phyloP scores from a whole-genome alignment of 768 basidiomycete species.

The Lactifluus subvellereus region DNA sequence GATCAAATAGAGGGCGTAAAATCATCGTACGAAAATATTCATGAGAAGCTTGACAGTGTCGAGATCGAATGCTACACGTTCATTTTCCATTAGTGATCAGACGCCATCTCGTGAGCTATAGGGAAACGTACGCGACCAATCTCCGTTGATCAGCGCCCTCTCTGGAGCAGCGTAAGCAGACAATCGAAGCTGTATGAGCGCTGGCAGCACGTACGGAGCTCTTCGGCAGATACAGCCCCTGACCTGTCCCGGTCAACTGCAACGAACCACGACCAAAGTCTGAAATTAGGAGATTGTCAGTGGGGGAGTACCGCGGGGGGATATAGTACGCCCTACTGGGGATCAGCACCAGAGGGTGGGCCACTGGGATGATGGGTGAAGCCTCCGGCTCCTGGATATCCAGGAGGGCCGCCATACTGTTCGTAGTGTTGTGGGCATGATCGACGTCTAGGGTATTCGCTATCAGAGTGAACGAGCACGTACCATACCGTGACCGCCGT shows the following conservation, averaged over 20 bases:
- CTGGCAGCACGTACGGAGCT: conserved; percentile 51
- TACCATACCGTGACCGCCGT: conserved; percentile 10
- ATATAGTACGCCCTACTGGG: conserved; percentile 43
- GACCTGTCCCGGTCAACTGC: conserved; percentile 67
- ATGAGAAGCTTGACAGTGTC: conserved; percentile 85
- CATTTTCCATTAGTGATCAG: not conserved
- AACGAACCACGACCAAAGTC: conserved; percentile 69
- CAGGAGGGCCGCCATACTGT: not conserved
- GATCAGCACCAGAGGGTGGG: conserved; percentile 65
- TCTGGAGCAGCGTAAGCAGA: conserved; percentile 28
- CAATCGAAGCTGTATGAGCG: not conserved
- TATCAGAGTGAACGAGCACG: not conserved
- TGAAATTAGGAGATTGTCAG: conserved; percentile 27
- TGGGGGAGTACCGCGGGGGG: not conserved
- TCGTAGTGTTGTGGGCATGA: not conserved
- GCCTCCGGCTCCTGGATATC: conserved; percentile 32
- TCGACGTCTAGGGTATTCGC: not conserved
- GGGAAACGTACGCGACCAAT: conserved; percentile 64
- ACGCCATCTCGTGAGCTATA: not conserved
- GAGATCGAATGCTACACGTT: conserved; percentile 61
- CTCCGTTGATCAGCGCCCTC: conserved; percentile 50
- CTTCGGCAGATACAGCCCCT: conserved; percentile 54
- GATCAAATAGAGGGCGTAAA: not conserved
- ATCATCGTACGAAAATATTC: conserved; percentile 61
- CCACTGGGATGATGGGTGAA: conserved; percentile 27